phyloP scores from a whole-genome alignment of 768 basidiomycete genomes.

The Mrakia frigida region DNA sequence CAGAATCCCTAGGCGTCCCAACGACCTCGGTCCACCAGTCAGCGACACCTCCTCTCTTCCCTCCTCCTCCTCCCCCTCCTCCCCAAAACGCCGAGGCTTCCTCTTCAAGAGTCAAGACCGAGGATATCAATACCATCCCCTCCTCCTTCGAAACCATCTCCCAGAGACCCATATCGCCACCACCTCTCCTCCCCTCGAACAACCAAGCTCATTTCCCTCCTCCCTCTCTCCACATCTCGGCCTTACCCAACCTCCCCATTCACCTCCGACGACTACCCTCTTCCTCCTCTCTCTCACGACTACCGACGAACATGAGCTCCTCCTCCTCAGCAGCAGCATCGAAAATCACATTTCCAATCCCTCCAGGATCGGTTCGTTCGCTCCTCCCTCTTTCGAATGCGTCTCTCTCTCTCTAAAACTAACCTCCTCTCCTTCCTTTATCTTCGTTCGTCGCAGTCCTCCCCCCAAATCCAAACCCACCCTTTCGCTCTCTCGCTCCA shows the following conservation, averaged over 20 bases:
- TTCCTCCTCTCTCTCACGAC: slow-evolving; percentile 1
- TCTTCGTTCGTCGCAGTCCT: not conserved
- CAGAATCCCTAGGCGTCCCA: not conserved
- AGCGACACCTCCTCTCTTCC: not conserved
- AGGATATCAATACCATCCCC: not conserved
- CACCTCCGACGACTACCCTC: not conserved
- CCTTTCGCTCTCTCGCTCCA: not conserved
- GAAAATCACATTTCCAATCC: not conserved
- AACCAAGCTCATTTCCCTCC: not conserved
- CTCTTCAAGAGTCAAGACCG: not conserved
- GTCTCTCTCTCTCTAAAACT: not conserved
- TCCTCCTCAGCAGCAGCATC: not conserved
- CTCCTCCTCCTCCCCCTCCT: not conserved
- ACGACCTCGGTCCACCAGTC: not conserved
- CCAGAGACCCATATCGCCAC: not conserved
- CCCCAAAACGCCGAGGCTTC: not conserved
- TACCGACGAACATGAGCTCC: not conserved
- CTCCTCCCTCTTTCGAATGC: not conserved
- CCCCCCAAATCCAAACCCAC: not conserved
- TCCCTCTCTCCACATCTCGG: not conserved
- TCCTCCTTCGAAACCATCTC: not conserved
- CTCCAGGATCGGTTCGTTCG: not conserved
- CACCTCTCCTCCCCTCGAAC: not conserved
- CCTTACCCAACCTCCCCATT: not conserved
- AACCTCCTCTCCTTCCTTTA: not conserved